Evolutionary conservation across 805 yeast genomes (phyloP), one percentile per base, ranked within the genome.

Genomic region (Hanseniaspora meyeri): DNA sequence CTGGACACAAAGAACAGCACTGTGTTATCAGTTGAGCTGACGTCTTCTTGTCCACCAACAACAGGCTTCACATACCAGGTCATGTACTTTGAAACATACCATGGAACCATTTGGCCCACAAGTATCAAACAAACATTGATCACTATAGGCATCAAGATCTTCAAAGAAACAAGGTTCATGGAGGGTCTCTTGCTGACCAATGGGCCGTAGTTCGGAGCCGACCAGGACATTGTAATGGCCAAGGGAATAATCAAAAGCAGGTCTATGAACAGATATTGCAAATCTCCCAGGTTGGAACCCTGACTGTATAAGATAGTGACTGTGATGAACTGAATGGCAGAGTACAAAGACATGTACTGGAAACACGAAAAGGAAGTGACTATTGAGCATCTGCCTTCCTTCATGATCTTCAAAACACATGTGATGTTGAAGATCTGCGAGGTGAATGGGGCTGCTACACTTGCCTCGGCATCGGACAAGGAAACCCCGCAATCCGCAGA

Each of bases 401-500:
- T 83, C 58, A 93, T 87, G 3, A 93, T 93, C 66, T 87, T 88
- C 61, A 88, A 72, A 27, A 91, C 96, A 72, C 98, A 93, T 3
- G 95, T 81, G 45, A 93, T 89, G 62, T 93, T 96, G 70, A 95
- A 93, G 0, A 78, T 68, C 43, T 95, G 77, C 1, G 96, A 87
- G 0, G 99, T 93, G 68, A 93, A 93, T 3, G 99, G 98, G 0
- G 98, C 98, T 0, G 98, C 98, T 17, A 93, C 97, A 3, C 95
- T 86, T 0, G 98, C 98, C 66, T 93, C 99, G 0, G 97, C 98
- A 67, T 93, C 98, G 32, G 96, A 87, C 49, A 93, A 72, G 0
- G 97, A 91, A 19, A 93, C 81, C 17, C 99, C 99, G 51, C 95
- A 95, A 70, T 93, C 96, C 0, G 98, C 97, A 14, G 96, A 96